phyloP scores from a whole-genome alignment of 225 moss, liverwort and hornwort species.

The Antitrichia curtipendula region DNA sequence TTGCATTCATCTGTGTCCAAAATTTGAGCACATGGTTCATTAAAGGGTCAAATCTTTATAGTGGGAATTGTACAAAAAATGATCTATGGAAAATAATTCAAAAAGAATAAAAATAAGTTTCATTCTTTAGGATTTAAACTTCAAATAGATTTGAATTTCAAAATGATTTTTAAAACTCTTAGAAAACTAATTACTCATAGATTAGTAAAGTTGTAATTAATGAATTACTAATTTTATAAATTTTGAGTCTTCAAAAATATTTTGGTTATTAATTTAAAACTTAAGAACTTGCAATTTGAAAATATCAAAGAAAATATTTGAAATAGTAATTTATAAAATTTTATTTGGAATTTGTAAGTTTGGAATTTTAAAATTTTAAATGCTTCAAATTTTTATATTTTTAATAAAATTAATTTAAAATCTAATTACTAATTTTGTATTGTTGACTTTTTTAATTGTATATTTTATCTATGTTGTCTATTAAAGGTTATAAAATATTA shows the following conservation, averaged over 20 bases:
- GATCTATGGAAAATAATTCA: background rate
- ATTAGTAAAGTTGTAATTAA: background rate
- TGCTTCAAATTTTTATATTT: background rate
- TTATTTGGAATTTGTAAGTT: background rate
- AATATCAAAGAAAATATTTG: background rate
- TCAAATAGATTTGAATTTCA: background rate
- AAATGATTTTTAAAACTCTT: background rate
- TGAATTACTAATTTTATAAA: background rate
- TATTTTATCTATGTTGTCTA: background rate
- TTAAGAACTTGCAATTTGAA: background rate
- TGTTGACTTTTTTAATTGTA: background rate
- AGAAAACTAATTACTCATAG: background rate
- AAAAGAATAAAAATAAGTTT: background rate
- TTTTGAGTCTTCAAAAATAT: background rate
- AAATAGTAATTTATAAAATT: background rate
- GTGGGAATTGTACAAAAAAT: background rate
- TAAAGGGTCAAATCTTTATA: background rate
- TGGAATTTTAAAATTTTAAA: background rate
- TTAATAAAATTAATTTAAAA: background rate
- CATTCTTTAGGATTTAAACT: background rate
- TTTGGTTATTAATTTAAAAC: background rate
- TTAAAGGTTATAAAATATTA: background rate
- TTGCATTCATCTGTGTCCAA: background rate
- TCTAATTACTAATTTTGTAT: background rate
- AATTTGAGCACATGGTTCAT: fast-evolving